Conservation (phyloP, 1,139 yeast genomes). For the Taphrina confusa region DNA sequence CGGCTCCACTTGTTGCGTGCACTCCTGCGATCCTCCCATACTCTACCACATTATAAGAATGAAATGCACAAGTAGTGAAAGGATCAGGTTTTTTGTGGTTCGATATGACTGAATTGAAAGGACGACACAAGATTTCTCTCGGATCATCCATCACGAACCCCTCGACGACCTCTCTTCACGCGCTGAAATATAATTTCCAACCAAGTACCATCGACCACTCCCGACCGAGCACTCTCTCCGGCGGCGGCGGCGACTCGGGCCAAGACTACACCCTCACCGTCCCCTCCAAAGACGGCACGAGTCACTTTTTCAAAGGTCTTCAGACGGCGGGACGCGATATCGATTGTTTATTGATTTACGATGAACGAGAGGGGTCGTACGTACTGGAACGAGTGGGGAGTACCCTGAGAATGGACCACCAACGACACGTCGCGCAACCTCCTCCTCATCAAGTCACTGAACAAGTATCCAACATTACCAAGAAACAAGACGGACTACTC, state of each 20-base stretch:
- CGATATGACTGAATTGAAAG: slow-evolving; percentile 2
- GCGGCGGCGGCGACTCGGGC: not conserved
- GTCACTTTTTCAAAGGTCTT: slow-evolving; percentile 38
- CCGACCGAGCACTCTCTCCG: slow-evolving; percentile 4
- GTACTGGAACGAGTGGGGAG: slow-evolving; percentile 14
- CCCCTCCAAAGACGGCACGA: slow-evolving; percentile 5
- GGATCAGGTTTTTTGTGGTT: no score
- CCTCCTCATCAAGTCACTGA: not conserved
- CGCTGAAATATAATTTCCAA: slow-evolving; percentile 16
- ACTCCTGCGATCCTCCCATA: no score
- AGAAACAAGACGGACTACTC: not conserved
- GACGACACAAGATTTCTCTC: not conserved
- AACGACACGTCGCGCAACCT: not conserved
- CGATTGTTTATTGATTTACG: slow-evolving; percentile 41
- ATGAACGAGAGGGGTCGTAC: slow-evolving; percentile 35
- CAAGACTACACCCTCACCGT: slow-evolving; percentile 8
- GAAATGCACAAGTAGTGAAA: no score
- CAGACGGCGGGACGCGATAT: slow-evolving; percentile 38
- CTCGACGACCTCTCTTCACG: not conserved
- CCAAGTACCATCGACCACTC: slow-evolving; percentile 22
- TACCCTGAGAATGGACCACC: slow-evolving; percentile 18
- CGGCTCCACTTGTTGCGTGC: no score
- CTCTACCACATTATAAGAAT: no score
- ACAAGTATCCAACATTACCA: not conserved
- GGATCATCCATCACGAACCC: slow-evolving; percentile 4